Percentiles rank a stretch among this genome's conserved stretches.
Evolutionary conservation across 441 rosid genomes (phyloP).

Genomic region (Erodium chrysanthum): DNA sequence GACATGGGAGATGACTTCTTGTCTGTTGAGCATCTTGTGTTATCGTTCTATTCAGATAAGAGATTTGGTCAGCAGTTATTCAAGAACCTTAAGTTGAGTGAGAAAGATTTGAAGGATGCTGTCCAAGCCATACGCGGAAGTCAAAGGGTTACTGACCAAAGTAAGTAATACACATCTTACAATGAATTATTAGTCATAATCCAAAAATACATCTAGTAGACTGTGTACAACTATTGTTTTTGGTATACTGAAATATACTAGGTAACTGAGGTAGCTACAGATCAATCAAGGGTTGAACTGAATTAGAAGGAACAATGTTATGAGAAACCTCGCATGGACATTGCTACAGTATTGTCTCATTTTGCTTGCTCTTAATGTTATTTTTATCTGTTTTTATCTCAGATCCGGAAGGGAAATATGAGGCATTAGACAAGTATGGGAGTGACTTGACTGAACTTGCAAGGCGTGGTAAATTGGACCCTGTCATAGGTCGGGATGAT

Average conservation of each 20-base stretch:
- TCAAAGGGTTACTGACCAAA: slow-evolving; percentile 83
- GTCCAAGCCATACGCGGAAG: slow-evolving; percentile 63
- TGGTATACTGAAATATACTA: background rate
- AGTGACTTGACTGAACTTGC: slow-evolving; percentile 97
- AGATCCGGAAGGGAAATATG: slow-evolving; percentile 99
- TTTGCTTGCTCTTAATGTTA: background rate
- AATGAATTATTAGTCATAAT: background rate
- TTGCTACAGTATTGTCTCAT: background rate
- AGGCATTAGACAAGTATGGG: slow-evolving; percentile 91
- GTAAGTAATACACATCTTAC: slow-evolving; percentile 28
- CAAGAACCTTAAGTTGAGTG: slow-evolving; percentile 41
- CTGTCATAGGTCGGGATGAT: slow-evolving; percentile 85
- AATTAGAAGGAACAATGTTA: background rate
- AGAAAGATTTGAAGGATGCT: slow-evolving; percentile 58
- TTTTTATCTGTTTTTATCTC: slow-evolving; percentile 17
- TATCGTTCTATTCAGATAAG: slow-evolving; percentile 54
- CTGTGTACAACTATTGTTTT: background rate
- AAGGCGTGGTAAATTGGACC: slow-evolving; percentile 78
- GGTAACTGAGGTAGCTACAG: too few species aligned
- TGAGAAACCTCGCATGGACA: background rate
- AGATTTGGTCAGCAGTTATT: slow-evolving; percentile 68
- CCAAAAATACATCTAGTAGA: background rate
- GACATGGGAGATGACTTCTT: slow-evolving; percentile 72
- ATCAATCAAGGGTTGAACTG: background rate
- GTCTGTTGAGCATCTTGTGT: slow-evolving; percentile 62